Base-by-base conservation (phyloP, 2,329 filamentous ascomycete genomes). In the Metarhizium album region DNA sequence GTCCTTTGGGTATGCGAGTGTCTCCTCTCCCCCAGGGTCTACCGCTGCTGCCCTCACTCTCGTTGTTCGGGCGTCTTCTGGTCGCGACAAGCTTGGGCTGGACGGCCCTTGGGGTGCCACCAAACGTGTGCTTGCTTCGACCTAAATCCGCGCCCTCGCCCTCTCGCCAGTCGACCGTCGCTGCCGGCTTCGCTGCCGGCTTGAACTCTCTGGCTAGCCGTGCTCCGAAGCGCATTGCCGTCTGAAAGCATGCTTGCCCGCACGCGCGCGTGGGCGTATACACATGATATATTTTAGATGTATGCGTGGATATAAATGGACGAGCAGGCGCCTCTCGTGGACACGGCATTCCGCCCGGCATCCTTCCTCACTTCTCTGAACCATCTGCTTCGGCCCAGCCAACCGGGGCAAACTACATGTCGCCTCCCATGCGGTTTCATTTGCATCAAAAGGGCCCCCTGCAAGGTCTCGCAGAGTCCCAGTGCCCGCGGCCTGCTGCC, bases 121-220 rank as follows among this genome's bases (percentile, higher is more conserved):
- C 40, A 43, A 24, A 24, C 40, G 13, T 23, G 13, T 24, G 18
- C 40, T 24, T 23, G 20, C 40, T 43, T 24, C 11, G 13, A 43
- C 40, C 22, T 20, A 33, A 31, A 47, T 47, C 55, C 27, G 51
- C 49, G 40, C 48, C 52, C 46, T 14, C 43, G 40, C 42, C 45
- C 48, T n/a, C 16, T 20, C 8, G 20, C 4, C 37, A 40, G n/a
- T 20, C 37, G 7, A 16, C 11, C 37, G 37, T 20, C 37, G 16
- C 35, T 14, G n/a, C n/a, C n/a, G n/a, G n/a, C n/a, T n/a, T n/a
- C n/a, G 16, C 37, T 6, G n/a, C 37, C 9, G 37, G 16, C 37
- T 40, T 40, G 37, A 40, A 20, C 18, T 40, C 7, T 40, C n/a
- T 18, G n/a, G 16, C 14, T 20, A 16, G 37, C 11, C n/a, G 18